Evolutionary conservation across 225 moss, liverwort and hornwort species (phyloP), one percentile per base, ranked within the genome.

Genomic region (Sphagnum tenellum): DNA sequence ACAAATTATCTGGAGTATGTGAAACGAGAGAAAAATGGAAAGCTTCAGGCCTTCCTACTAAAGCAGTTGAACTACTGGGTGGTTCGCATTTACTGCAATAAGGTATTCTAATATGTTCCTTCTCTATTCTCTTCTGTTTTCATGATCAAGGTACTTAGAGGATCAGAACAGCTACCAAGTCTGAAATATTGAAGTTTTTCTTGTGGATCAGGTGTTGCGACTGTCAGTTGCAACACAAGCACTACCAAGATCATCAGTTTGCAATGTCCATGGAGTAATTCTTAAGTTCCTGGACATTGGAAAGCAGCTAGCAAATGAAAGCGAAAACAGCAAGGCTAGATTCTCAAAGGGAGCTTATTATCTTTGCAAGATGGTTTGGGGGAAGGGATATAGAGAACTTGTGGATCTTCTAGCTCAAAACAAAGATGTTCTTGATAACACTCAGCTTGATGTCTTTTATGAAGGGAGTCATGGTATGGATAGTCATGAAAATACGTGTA

Each of bases 1-100:
- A 95, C 95, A n/a, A 95, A 95, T 60, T 95, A 95, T 72, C 78
- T 95, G 53, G 95, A 95, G 64, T 95, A 95, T 70, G 89, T 95
- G 10, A 84, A 80, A 71, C 80, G 95, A 72, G 95, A 95, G 65
- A 89, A 88, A 75, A 85, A 92, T 65, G 95, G 95, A 13, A 70
- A 52, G 51, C 44, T 92, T 8, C 89, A 89, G 68, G 84, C 95
- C 53, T 95, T 84, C 61, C 5, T 95, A 3, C 59, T 95, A 68
- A 80, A 80, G 61, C 88, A 81, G 68, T 74, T 89, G 54, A 95
- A 95, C 73, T 89, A 95, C 66, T 82, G 84, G 79, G 56, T 95
- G 70, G 88, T 89, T 71, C 89, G 84, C 12, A 64, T 85, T 52
- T 89, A 92, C 67, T 95, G 95, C 68, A 75, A 83, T 63, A 95